Base-by-base conservation (phyloP, 2,329 filamentous ascomycete genomes). In the Clonostachys rhizophaga region DNA sequence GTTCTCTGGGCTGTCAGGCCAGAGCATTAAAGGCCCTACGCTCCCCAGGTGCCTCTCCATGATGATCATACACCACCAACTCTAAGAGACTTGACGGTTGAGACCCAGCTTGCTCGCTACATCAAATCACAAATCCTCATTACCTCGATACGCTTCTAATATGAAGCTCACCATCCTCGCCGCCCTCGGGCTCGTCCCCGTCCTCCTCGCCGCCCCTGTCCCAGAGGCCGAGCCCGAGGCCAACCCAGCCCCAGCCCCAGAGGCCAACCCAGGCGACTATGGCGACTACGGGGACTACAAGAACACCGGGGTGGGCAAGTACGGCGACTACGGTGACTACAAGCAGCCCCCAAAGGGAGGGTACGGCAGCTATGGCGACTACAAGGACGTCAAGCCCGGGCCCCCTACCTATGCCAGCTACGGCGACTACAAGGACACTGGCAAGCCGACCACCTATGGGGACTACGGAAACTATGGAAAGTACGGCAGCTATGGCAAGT, bases 151-250 rank as follows among this genome's bases (percentile, higher is more conserved):
- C 24, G 24, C 24, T 10, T 30, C 24, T 3, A 30, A 47, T 6
- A 66, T 66, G 64, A 66, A 63, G 57, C 46, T 64, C 35, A 50
- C 57, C 34, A 35, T 53, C 44, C 40, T 58, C 41, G 47, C 57
- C 40, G 43, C 64, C 33, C 46, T 62, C 44, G 51, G 58, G 41
- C 50, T 55, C 43, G 46, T 55, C 34, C 50, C 55, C 14, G 61
- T 55, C 30, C 49, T 50, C 36, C 36, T 63, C 10, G 55, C 58
- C 5, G 55, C 57, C 16, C 58, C 61, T 13, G 58, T 54, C 13
- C 48, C 58, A 2, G 55, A 52, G 18, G 49, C 58, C 11, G 50
- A 54, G 8, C 47, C 52, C 8, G 47, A 41, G 3, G 44, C 50
- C 30, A 33, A 44, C 37, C 46, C 20, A 24, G 46, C 45, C 30